These are phyloP conservation scores for Datisca glomerata DNA, from an alignment of 306 rosid species.

Conservation along the genomic window DNA sequence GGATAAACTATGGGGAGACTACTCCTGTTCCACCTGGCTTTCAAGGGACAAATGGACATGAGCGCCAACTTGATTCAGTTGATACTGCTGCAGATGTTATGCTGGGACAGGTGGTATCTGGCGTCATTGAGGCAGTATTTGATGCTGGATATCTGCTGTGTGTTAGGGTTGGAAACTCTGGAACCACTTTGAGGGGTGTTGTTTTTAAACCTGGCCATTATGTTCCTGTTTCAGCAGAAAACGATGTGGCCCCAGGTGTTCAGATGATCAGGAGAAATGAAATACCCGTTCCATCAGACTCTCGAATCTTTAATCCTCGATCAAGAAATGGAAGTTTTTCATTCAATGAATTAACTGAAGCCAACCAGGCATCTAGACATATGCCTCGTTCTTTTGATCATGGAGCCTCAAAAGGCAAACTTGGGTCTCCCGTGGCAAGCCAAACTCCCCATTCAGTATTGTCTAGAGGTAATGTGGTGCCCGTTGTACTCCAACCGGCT, in stretches of 20 bases:
- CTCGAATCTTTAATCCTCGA: slow-evolving; percentile 27
- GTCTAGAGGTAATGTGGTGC: slow-evolving; percentile 36
- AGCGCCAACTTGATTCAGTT: slow-evolving; percentile 28
- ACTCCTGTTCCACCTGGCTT: slow-evolving; percentile 38
- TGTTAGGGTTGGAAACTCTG: slow-evolving; percentile 65
- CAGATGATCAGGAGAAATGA: slow-evolving; percentile 64
- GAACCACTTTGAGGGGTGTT: slow-evolving; percentile 65
- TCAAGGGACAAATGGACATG: slow-evolving; percentile 34
- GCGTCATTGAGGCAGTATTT: slow-evolving; percentile 81
- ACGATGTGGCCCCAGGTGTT: slow-evolving; percentile 77
- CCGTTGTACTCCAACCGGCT: slow-evolving; percentile 42
- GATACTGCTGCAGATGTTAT: slow-evolving; percentile 24
- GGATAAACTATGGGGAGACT: slow-evolving; percentile 24
- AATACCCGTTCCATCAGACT: slow-evolving; percentile 32
- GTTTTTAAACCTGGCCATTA: slow-evolving; percentile 80
- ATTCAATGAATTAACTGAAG: slow-evolving; percentile 25
- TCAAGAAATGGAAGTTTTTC: slow-evolving; percentile 26
- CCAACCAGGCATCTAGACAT: slow-evolving; percentile 27
- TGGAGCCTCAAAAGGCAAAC: slow-evolving; percentile 26
- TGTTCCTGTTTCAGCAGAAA: slow-evolving; percentile 56
- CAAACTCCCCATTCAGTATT: slow-evolving; percentile 27
- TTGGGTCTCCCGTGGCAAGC: slow-evolving; percentile 15
- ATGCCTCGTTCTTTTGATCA: slow-evolving; percentile 24
- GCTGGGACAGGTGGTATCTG: slow-evolving; percentile 65
- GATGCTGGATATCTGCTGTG: slow-evolving; percentile 87